phyloP scores from a whole-genome alignment of 352 stramenopile genomes.

The Phytophthora cactorum region DNA sequence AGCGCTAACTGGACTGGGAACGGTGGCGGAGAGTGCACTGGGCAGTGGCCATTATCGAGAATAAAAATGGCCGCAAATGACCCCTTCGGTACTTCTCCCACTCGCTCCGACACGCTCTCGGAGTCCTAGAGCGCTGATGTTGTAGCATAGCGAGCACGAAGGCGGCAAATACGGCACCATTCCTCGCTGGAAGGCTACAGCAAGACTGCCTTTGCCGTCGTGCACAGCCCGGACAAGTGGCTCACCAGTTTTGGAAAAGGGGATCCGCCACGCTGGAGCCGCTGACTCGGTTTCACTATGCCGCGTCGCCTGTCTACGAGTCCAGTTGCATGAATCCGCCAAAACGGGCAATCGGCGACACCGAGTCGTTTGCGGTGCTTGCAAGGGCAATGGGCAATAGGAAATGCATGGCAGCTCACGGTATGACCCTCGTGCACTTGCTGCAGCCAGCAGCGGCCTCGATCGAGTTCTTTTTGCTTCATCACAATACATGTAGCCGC shows the following conservation, averaged over 20 bases:
- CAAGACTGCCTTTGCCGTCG: background rate
- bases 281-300: conserved; percentile 30
- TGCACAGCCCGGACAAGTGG: conserved; percentile 9
- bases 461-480: too few species aligned
- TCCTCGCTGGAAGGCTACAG: background rate
- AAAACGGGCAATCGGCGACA: conserved; percentile 9
- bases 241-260: conserved; percentile 19
- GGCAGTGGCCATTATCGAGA: conserved; percentile 1
- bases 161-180: background rate
- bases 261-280: conserved; percentile 13
- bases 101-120: background rate
- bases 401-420: too few species aligned
- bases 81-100: conserved; percentile 15
- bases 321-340: conserved; percentile 26
- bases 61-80: conserved; percentile 13
- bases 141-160: background rate
- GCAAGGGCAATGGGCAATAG: too few species aligned
- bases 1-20: conserved; percentile 35
- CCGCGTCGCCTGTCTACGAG: conserved; percentile 28
- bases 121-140: background rate
- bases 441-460: too few species aligned
- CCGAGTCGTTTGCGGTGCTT: background rate
- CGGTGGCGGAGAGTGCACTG: conserved; percentile 21
- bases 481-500: too few species aligned
- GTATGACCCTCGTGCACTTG: background rate